phyloP scores from a whole-genome alignment of 768 basidiomycete genomes.

The Gelatoporia subvermispora region DNA sequence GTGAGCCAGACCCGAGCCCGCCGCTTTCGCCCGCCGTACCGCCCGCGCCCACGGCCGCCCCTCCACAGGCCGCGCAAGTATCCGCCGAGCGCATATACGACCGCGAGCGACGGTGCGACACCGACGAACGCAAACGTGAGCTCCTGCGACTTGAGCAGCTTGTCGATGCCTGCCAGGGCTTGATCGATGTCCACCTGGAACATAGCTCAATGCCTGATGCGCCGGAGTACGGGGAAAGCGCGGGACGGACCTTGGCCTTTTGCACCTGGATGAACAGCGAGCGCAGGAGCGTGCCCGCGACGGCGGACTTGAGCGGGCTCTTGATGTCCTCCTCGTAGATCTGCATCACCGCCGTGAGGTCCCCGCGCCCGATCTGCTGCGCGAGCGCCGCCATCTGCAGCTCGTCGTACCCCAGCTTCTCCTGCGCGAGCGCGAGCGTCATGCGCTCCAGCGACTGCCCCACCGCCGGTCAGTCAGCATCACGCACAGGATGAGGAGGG shows the following conservation, averaged over 20 bases:
- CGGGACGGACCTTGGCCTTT: constrained; percentile 76
- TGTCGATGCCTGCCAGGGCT: constrained; percentile 87
- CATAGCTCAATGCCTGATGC: not conserved
- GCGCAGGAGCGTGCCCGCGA: constrained; percentile 77
- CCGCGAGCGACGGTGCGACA: constrained; percentile 80
- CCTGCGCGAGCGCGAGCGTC: constrained; percentile 79
- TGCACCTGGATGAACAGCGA: constrained; percentile 90
- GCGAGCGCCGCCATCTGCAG: constrained; percentile 65
- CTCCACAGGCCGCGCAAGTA: constrained; percentile 47
- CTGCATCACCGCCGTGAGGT: constrained; percentile 80
- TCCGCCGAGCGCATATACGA: constrained; percentile 66
- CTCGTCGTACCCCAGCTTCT: constrained; percentile 64
- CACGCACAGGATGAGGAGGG: not conserved
- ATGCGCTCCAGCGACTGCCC: constrained; percentile 86
- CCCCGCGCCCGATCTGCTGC: constrained; percentile 65
- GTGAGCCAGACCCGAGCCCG: constrained; percentile 62
- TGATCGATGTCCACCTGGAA: constrained; percentile 86
- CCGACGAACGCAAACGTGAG: constrained; percentile 96
- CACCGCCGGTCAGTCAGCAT: not conserved
- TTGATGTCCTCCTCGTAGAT: constrained; percentile 92
- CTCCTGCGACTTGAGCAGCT: constrained; percentile 88
- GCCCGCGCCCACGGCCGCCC: constrained; percentile 42
- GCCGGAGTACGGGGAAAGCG: not conserved
- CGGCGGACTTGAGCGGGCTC: constrained; percentile 74
- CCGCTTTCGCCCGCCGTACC: constrained; percentile 53